These are phyloP conservation scores for Eimeria necatrix DNA, from an alignment of 169 alveolate genomes.

Conservation along the genomic window DNA sequence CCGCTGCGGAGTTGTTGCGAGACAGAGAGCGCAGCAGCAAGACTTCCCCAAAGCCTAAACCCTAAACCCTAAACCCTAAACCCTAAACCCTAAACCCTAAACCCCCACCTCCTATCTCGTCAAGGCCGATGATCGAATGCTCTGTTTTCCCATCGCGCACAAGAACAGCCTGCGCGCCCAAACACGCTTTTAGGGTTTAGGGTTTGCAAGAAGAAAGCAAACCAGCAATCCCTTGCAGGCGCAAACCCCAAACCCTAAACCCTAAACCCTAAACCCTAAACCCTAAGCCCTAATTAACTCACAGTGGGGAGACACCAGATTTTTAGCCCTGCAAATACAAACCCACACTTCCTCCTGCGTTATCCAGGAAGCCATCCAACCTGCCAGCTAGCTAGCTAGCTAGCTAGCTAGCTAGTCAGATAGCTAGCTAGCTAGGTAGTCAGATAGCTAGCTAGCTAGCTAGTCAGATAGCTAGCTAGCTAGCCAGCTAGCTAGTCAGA, in stretches of 20 bases:
- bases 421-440: background rate
- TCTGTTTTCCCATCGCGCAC: conserved; percentile 68
- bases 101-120: conserved; percentile 78
- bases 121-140: conserved; percentile 78
- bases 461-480: background rate
- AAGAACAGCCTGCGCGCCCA: conserved; percentile 37
- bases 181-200: conserved; percentile 4
- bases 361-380: too few species aligned
- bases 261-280: conserved; percentile 44
- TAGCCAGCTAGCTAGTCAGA: background rate
- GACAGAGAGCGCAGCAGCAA: background rate
- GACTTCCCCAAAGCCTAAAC: background rate
- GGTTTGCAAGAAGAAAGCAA: background rate
- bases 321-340: conserved; percentile 48
- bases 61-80: conserved; percentile 11
- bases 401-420: background rate
- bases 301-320: conserved; percentile 79
- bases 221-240: too few species aligned
- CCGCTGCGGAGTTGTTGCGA: background rate
- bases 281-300: conserved; percentile 33
- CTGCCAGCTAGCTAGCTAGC: background rate
- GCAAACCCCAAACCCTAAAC: background rate
- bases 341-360: too few species aligned
- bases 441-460: background rate
- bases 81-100: conserved; percentile 49